Evolutionary conservation across 2,329 filamentous ascomycete species (phyloP).

Genomic region (Nothophaeocryptopus gaeumannii): DNA sequence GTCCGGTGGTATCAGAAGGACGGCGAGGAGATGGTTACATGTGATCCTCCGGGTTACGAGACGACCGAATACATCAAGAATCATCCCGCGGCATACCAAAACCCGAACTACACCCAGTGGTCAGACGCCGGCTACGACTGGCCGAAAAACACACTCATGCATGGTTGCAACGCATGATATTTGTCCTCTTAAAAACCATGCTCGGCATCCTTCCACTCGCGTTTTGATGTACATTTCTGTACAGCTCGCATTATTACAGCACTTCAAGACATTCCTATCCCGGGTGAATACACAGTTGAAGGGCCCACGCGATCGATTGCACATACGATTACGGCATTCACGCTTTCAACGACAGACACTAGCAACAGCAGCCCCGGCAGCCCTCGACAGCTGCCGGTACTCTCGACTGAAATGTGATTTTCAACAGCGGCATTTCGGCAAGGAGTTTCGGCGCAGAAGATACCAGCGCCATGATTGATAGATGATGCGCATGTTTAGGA

Average conservation of each 20-base stretch:
- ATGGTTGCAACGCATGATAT: slow-evolving; percentile 33
- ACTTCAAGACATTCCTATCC: too few species aligned
- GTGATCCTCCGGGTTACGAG: slow-evolving; percentile 54
- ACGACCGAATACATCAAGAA: slow-evolving; percentile 52
- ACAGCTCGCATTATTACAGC: slow-evolving; percentile 3
- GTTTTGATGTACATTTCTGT: slow-evolving; percentile 6
- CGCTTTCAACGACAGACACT: too few species aligned
- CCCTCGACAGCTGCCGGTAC: too few species aligned
- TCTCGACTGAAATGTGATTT: too few species aligned
- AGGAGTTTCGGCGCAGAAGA: too few species aligned
- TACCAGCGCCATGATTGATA: too few species aligned
- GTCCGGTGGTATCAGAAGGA: slow-evolving; percentile 54
- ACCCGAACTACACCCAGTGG: slow-evolving; percentile 52
- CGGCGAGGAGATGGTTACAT: slow-evolving; percentile 50
- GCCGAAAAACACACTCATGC: slow-evolving; percentile 47
- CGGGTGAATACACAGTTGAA: background rate
- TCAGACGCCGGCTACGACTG: slow-evolving; percentile 36
- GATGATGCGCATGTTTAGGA: too few species aligned
- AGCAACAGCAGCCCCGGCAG: too few species aligned
- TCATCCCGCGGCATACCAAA: slow-evolving; percentile 49
- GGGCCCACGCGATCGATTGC: too few species aligned
- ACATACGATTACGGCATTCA: too few species aligned
- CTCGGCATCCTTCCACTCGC: slow-evolving; percentile 4
- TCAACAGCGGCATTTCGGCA: too few species aligned
- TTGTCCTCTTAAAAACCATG: slow-evolving; percentile 12